phyloP scores from a whole-genome alignment of 768 basidiomycete species.

The Lactarius hatsudake region DNA sequence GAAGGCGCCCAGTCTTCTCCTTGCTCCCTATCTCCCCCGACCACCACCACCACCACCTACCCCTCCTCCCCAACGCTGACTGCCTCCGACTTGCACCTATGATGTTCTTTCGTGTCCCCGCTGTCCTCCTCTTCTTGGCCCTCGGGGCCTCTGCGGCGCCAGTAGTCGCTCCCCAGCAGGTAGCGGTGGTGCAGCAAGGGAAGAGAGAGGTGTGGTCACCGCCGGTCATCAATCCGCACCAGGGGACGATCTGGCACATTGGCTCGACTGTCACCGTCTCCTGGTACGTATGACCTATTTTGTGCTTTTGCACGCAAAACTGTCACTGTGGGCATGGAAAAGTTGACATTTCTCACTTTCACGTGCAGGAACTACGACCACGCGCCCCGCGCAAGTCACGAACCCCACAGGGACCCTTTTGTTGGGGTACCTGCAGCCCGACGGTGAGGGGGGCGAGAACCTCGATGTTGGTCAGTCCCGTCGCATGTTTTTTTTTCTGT shows the following conservation, averaged over 20 bases:
- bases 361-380: slow-evolving; percentile 46
- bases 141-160: slow-evolving; percentile 7
- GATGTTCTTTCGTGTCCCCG: slow-evolving; percentile 2
- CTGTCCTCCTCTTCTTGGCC: slow-evolving; percentile 4
- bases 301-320: not conserved
- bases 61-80: not conserved
- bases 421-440: slow-evolving; percentile 46
- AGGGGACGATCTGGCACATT: slow-evolving; percentile 47
- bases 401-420: slow-evolving; percentile 50
- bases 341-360: not conserved
- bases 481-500: slow-evolving; percentile 26
- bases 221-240: slow-evolving; percentile 47
- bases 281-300: slow-evolving; percentile 42
- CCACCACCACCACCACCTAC: not conserved
- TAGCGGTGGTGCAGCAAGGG: not conserved
- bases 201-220: slow-evolving; percentile 45
- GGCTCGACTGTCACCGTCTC: slow-evolving; percentile 48
- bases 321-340: not conserved
- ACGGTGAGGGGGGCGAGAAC: slow-evolving; percentile 46
- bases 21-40: not conserved
- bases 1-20: not conserved
- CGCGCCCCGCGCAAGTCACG: slow-evolving; percentile 32
- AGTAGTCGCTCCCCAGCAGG: not conserved
- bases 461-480: slow-evolving; percentile 46
- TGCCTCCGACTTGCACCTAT: too few relatives aligned